phyloP scores from a whole-genome alignment of 805 yeast genomes.

The Kodamaea kaohsiungensis region DNA sequence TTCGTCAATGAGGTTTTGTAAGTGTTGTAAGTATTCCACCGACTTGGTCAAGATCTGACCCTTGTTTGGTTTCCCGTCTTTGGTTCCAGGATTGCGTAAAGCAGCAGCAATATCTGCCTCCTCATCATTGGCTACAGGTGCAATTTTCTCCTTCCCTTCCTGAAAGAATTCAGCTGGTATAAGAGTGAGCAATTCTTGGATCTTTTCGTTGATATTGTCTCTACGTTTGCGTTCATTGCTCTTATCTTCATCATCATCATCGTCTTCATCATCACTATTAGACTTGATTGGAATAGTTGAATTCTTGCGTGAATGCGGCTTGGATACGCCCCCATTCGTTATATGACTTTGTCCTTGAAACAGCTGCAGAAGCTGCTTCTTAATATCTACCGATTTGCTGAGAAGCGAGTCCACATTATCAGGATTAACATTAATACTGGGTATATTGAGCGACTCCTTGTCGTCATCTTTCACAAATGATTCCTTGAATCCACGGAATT shows the following conservation, averaged over 20 bases:
- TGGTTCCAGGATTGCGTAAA: constrained; percentile 54
- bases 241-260: constrained; percentile 30
- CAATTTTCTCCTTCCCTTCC: constrained; percentile 13
- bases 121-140: constrained; percentile 13
- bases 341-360: constrained; percentile 18
- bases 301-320: constrained; percentile 40
- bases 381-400: constrained; percentile 37
- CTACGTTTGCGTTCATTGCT: constrained; percentile 44
- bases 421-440: constrained; percentile 31
- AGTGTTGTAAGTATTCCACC: constrained; percentile 65
- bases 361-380: constrained; percentile 43
- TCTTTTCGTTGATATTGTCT: constrained; percentile 46
- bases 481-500: constrained; percentile 21
- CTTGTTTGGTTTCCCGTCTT: constrained; percentile 82
- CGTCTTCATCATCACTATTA: constrained; percentile 24
- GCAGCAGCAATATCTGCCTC: constrained; percentile 33
- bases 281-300: constrained; percentile 28
- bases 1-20: constrained; percentile 74
- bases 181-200: constrained; percentile 42
- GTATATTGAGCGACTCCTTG: constrained; percentile 20
- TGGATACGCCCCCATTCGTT: constrained; percentile 32
- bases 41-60: constrained; percentile 78
- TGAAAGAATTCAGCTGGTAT: constrained; percentile 39
- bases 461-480: constrained; percentile 14
- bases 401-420: constrained; percentile 27